Base-by-base conservation (phyloP, 495 filamentous ascomycete genomes). In the Venustampulla echinocandica region DNA sequence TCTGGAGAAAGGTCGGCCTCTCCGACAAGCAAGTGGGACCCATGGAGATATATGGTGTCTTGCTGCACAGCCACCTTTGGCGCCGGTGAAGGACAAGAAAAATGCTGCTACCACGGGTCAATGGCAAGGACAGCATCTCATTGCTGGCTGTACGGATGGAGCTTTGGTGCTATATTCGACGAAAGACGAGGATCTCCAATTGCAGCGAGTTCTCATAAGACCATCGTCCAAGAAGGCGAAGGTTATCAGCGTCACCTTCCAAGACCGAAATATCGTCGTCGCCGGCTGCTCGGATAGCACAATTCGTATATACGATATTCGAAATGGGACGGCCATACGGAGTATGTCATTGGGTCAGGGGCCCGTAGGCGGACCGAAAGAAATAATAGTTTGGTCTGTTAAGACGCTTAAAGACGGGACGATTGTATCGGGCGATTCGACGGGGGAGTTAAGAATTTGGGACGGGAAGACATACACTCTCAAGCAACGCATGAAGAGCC, bases 31-130 rank as follows among this genome's bases (percentile, higher is more conserved):
- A 7, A 87, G 85, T 59, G 90, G 90, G 15, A 94, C 90, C 62
- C 84, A 94, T 61, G 90, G 90, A 30, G 92, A 94, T 55, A 90
- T 97, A 47, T 99, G 92, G 92, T 95, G 90, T 64, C 70, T 96
- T 47, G 84, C 82, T 49, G 86, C 81, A n/a, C 92, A 96, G 67
- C 92, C 93, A 15, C 60, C 69, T 55, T 66, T 69, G 64, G 58
- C 66, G 50, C 47, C 61, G 10, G 59, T 60, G 24, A 62, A 67
- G 43, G 62, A 62, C 46, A 59, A 40, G 25, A 28, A 13, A 41
- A 52, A 33, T 54, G 57, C 21, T 13, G 10, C 40, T 52, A 49
- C 28, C 20, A 46, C 34, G 47, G 50, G 19, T 32, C 39, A 50
- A 44, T 57, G 52, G 54, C 63, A 57, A 15, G 71, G 74, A 7